These are phyloP conservation scores for Fraxinus excelsior DNA, from an alignment of 257 asterid species.

Conservation along the genomic window DNA sequence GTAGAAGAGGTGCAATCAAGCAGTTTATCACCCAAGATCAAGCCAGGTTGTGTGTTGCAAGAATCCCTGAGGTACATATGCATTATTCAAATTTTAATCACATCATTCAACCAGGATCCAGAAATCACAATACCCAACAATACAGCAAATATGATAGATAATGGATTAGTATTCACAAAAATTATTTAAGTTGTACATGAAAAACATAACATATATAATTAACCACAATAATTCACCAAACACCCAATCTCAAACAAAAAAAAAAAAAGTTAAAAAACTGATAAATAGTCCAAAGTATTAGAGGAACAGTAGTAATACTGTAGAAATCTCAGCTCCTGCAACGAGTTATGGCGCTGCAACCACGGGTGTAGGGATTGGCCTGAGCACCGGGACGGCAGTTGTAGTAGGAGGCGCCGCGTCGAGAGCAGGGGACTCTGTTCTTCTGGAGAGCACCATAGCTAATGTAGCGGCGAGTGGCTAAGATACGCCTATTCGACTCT, in stretches of 20 bases:
- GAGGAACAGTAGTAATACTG: conserved; percentile 21
- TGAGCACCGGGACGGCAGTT: conserved; percentile 94
- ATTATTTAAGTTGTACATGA: neutral
- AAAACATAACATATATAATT: conserved; percentile 1
- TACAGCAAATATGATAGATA: neutral
- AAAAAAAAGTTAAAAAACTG: neutral
- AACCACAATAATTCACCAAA: conserved; percentile 14
- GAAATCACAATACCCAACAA: neutral
- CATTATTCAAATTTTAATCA: no score
- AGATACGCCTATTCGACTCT: conserved; percentile 74
- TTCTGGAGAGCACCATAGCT: conserved; percentile 95
- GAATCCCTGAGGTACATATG: no score
- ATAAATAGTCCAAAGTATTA: conserved; percentile 4
- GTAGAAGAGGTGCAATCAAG: neutral
- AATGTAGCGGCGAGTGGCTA: conserved; percentile 62
- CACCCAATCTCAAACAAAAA: conserved; percentile 14
- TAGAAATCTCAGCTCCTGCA: conserved; percentile 62
- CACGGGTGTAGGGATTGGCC: conserved; percentile 86
- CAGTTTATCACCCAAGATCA: neutral
- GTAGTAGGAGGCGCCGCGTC: conserved; percentile 94
- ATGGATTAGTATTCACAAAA: neutral
- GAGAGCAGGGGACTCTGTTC: conserved; percentile 86
- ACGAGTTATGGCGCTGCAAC: conserved; percentile 89
- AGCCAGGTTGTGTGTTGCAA: neutral
- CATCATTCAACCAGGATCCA: neutral